Percentiles rank a stretch among this genome's conserved stretches.
phyloP scores from a whole-genome alignment of 208 protist species.

The Leishmania arabica region DNA sequence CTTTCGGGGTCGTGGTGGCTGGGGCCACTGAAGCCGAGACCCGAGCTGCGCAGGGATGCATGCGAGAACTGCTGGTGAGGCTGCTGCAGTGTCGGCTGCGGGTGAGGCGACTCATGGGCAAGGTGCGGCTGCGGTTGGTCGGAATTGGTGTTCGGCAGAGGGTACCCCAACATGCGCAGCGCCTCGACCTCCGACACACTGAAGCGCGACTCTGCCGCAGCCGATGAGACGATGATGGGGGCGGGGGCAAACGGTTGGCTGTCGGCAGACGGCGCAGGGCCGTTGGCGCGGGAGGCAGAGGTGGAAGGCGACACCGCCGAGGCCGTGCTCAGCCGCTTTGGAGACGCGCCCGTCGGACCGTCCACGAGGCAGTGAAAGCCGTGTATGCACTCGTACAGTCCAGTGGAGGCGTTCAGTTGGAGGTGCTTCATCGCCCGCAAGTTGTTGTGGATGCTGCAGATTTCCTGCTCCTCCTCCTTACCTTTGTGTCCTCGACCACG shows the following conservation, averaged over 20 bases:
- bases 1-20: conserved; percentile 17
- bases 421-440: conserved; percentile 87
- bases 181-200: conserved; percentile 32
- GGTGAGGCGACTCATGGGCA: neutral
- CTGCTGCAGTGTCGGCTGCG: neutral
- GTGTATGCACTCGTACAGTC: conserved; percentile 81
- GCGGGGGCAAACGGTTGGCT: neutral
- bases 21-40: neutral
- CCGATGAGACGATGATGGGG: neutral
- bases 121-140: neutral
- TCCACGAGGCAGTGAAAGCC: conserved; percentile 91
- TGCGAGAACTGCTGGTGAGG: conserved; percentile 3
- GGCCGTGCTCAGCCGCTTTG: conserved; percentile 1
- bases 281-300: conserved; percentile 11
- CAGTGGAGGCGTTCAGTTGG: conserved; percentile 65
- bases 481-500: conserved; percentile 57
- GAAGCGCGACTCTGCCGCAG: conserved; percentile 16
- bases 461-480: conserved; percentile 77
- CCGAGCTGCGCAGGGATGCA: neutral
- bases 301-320: conserved; percentile 7
- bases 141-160: neutral
- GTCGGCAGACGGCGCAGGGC: neutral
- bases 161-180: conserved; percentile 26
- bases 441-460: conserved; percentile 84
- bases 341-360: conserved; percentile 31